phyloP scores from a whole-genome alignment of 2,329 filamentous ascomycete genomes.

The Capronia americana region DNA sequence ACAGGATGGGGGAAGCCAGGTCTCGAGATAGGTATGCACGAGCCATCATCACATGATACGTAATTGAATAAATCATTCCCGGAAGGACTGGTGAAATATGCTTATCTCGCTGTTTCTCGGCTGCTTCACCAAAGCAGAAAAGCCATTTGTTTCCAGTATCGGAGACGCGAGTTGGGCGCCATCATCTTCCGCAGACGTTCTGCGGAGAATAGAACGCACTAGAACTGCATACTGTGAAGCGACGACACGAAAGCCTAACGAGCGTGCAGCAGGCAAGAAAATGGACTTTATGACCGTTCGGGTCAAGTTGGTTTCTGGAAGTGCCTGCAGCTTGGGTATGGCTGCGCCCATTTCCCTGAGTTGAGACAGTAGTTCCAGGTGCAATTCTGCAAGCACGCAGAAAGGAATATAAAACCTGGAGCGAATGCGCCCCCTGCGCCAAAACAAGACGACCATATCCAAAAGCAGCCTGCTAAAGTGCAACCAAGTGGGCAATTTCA shows the following conservation, averaged over 20 bases:
- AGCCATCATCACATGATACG: conserved; percentile 7
- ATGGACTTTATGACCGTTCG: not conserved
- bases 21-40: not conserved
- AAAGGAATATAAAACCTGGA: not conserved
- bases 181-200: not conserved
- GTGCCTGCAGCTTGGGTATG: not conserved
- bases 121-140: not conserved
- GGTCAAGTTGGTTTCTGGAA: not conserved
- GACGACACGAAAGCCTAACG: not conserved
- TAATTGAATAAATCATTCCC: not conserved
- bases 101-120: conserved; percentile 2
- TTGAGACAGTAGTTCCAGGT: not conserved
- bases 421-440: conserved; percentile 12
- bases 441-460: conserved; percentile 17
- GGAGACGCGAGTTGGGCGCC: not conserved
- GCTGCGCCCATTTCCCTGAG: not conserved
- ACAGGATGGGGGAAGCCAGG: not conserved
- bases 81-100: not conserved
- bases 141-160: not conserved
- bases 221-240: not conserved
- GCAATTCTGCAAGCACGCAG: not conserved
- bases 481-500: conserved; percentile 19
- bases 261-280: not conserved
- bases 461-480: conserved; percentile 11
- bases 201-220: not conserved